Base-by-base conservation (phyloP, 352 stramenopile species). In the Phytophthora pistaciae region DNA sequence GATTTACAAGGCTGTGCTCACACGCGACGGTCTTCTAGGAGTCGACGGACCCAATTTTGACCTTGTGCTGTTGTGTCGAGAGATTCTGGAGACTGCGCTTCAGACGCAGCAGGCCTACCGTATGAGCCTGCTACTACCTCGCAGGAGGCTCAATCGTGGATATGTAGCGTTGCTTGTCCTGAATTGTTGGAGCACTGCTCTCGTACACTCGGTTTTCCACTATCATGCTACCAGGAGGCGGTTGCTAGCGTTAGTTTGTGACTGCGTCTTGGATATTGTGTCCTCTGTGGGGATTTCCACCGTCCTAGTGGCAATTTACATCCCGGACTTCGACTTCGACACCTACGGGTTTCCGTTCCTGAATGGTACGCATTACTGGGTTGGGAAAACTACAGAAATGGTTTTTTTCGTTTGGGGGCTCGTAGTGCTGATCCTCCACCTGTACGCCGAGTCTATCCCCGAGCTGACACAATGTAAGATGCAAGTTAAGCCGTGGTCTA, bases 401-500 rank as follows among this genome's bases (percentile, higher is more conserved):
- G 44, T 67, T 1, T 86, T 75, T 40, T 72, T 77, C 18, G 9
- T 44, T 0, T 78, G 57, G 80, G 83, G 70, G 5, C 70, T 80
- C 3, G 27, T 72, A 6, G 52, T 84, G 36, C n/a, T 82, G 2
- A 57, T 63, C 4, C 33, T 84, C 20, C 77, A 84, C 56, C 40
- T 79, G 18, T 56, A 75, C 18, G 70, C 61, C 16, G 48, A 55
- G 16, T 57, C 29, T 0, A 67, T 75, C 13, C 0, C 66, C 0
- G 38, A 71, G 1, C 52, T 75, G 0, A 10, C 36, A 3, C 50
- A 80, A 31, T 87, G 77, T 13, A 61, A 38, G 1, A 67, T 88
- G 55, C 79, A 85, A 38, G 60, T 83, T 0, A 72, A 72, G 9
- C 75, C 83, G 1, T 91, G 83, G 79, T 63, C 62, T 16, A 68